Base-by-base conservation (phyloP, 257 asterid species). In the Ligustrum vulgare region DNA sequence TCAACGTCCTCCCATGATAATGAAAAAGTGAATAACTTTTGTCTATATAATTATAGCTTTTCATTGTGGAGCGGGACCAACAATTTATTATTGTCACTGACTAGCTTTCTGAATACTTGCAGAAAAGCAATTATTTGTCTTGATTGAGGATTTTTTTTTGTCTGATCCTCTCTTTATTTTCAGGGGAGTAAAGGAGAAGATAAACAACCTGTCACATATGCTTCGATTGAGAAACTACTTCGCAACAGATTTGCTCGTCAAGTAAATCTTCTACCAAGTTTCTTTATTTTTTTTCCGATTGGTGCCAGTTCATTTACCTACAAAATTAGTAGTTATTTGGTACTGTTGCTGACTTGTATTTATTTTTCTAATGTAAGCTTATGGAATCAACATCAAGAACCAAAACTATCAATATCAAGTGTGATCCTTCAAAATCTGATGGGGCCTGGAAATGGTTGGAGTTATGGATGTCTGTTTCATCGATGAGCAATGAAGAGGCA, bases 361-460 rank as follows among this genome's bases (percentile, higher is more conserved):
- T 41, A 73, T 70, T 0, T 75, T 83, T 70, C 70, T 73, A 64
- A 49, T 84, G 36, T 67, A 72, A 95, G 99, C 94, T 95, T 77
- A 82, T 95, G 89, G 93, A 85, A 72, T 84, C 97, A 72, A 82
- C 93, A 51, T 89, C 94, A 41, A 86, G 81, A 84, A 81, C 82
- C 70, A 78, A 87, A 72, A 73, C 82, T 56, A 90, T 89, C 72
- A 91, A 87, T 82, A 86, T 95, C 81, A 95, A 91, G 84, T 95
- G 99, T 76, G 97, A 93, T 70, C 97, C 98, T 77, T 87, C 77
- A 64, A 93, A 89, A 77, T 81, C 96, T 0, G 98, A 95, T 83
- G 83, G 96, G 4, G 84, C 97, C 78, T 95, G 99, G 99, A 83
- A 80, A 83, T 95, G 99, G 99, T 83, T 95, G 65, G 98, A 90